Evolutionary conservation across 1,139 yeast genomes (phyloP).

Genomic region (Maudiozyma humilis): DNA sequence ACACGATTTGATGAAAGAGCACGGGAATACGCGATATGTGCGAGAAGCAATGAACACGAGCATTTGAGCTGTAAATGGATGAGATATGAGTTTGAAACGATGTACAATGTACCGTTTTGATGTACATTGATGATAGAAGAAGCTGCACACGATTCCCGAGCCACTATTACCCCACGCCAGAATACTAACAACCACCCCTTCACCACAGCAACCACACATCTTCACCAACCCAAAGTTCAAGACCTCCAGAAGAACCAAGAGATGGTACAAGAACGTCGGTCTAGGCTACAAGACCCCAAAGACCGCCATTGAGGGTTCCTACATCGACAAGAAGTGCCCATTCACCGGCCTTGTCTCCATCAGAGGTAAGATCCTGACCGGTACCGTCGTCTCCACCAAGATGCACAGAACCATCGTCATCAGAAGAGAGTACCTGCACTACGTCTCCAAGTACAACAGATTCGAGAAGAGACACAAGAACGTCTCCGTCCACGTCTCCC

Average conservation of each 20-base stretch:
- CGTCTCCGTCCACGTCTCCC: constrained; percentile 98
- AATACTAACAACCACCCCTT: not conserved
- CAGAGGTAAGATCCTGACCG: constrained; percentile 98
- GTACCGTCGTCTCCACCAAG: constrained; percentile 99
- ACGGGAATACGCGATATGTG: not conserved
- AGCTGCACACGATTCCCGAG: not conserved
- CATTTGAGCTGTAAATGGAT: not conserved
- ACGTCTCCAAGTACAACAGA: constrained; percentile 99
- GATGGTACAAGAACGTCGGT: constrained; percentile 99
- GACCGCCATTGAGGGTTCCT: constrained; percentile 95
- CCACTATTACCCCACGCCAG: too few species aligned
- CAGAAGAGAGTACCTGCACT: constrained; percentile 99
- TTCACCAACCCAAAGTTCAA: constrained; percentile 99
- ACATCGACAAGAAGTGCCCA: constrained; percentile 99
- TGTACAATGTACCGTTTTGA: not conserved
- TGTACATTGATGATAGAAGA: not conserved
- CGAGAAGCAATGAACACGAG: too few species aligned
- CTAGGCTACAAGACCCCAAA: constrained; percentile 99
- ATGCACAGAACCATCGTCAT: constrained; percentile 99
- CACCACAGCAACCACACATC: constrained; percentile 93
- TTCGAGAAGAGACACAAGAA: constrained; percentile 99
- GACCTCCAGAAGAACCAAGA: constrained; percentile 98
- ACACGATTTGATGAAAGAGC: not conserved
- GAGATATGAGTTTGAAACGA: not conserved
- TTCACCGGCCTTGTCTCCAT: constrained; percentile 93